A percentile compares a stretch with the other conserved stretches of the same genome.
Evolutionary conservation across 345 rosid species (phyloP).

Genomic region (Citrus glauca): DNA sequence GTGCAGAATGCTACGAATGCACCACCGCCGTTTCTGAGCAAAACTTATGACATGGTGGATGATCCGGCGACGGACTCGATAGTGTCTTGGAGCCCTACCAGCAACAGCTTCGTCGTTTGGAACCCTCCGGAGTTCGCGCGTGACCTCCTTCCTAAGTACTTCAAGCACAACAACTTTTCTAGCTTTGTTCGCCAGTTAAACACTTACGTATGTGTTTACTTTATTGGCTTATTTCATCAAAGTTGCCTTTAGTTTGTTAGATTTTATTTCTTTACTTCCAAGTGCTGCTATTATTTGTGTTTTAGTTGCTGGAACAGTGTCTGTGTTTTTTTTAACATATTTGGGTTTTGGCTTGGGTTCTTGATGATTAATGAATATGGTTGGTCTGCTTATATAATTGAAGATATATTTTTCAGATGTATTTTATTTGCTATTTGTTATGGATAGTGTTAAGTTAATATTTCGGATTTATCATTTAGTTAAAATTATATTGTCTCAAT

Average conservation of each 20-base stretch:
- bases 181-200: constrained; percentile 91
- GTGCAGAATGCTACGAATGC: constrained; percentile 39
- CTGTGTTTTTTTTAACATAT: not conserved
- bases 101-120: constrained; percentile 88
- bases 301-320: not conserved
- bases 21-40: constrained; percentile 86
- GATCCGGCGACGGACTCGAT: constrained; percentile 70
- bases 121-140: constrained; percentile 84
- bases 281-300: not conserved
- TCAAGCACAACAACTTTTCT: constrained; percentile 91
- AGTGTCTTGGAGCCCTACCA: constrained; percentile 77
- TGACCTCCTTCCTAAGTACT: constrained; percentile 71
- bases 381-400: not conserved
- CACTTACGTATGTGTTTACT: constrained; percentile 55
- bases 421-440: not conserved
- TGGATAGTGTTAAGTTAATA: not conserved
- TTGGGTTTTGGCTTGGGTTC: not conserved
- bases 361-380: not conserved
- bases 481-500: not conserved
- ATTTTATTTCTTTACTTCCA: not conserved
- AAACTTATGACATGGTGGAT: constrained; percentile 92
- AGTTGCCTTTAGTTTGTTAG: not conserved
- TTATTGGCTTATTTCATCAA: not conserved
- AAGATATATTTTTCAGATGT: not conserved
- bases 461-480: not conserved